These are phyloP conservation scores for Mycena vulgaris DNA, from an alignment of 768 basidiomycete species.

Conservation along the genomic window DNA sequence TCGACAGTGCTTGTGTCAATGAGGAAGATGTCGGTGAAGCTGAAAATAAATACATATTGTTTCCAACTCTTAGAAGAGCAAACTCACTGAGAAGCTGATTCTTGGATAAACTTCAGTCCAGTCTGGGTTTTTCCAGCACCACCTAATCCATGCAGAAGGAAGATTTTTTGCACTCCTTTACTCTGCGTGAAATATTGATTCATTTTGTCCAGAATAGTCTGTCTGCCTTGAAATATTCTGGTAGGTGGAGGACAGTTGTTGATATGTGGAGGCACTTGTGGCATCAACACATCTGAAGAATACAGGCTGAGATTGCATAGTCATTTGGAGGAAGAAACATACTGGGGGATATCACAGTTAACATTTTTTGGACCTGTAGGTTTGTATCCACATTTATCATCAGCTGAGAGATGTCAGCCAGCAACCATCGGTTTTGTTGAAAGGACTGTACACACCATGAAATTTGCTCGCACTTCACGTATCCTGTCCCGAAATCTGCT, in stretches of 20 bases:
- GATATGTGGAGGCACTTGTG: not conserved
- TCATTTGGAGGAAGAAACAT: not conserved
- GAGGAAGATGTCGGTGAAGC: not conserved
- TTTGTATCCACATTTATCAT: not conserved
- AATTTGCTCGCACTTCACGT: too few species aligned
- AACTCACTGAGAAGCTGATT: not conserved
- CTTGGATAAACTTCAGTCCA: constrained; percentile 18
- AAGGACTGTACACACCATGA: too few species aligned
- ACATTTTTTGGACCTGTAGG: not conserved
- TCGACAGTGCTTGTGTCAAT: too few species aligned
- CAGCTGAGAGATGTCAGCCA: not conserved
- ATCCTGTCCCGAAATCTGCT: too few species aligned
- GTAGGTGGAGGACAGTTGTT: not conserved
- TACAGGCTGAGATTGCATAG: too few species aligned
- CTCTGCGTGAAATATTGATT: not conserved
- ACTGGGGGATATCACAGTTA: not conserved
- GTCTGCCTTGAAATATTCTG: constrained; percentile 10
- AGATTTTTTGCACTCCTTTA: not conserved
- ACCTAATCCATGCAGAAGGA: constrained; percentile 15
- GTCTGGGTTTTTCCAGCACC: constrained; percentile 25
- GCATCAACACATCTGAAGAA: not conserved
- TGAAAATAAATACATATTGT: not conserved
- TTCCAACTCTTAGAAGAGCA: too few species aligned
- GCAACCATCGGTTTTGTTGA: too few species aligned
- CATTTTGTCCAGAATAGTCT: not conserved